Conservation (phyloP, 2,329 filamentous ascomycete species). For the Trichoderma koningiopsis region DNA sequence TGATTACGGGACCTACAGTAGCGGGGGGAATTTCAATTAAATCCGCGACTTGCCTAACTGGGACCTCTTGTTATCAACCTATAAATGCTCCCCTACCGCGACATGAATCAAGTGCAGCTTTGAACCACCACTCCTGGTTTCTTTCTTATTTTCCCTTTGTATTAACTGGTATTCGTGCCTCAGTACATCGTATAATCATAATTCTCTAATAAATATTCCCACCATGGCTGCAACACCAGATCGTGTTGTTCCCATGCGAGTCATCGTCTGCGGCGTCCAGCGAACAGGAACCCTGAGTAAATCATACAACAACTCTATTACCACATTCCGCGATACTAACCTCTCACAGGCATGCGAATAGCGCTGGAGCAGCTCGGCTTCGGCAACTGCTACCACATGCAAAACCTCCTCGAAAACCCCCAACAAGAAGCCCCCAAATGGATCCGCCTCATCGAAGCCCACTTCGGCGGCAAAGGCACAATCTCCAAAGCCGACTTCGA, state of each 20-base stretch:
- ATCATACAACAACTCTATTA: not conserved
- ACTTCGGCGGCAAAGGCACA: slow-evolving; percentile 36
- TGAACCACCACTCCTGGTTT: not conserved
- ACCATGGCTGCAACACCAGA: slow-evolving; percentile 25
- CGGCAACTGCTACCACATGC: slow-evolving; percentile 44
- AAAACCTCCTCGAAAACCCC: slow-evolving; percentile 35
- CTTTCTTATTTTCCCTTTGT: not conserved
- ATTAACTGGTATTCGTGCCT: not conserved
- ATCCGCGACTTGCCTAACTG: not conserved
- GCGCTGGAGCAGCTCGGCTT: slow-evolving; percentile 42
- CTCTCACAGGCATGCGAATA: slow-evolving; percentile 37
- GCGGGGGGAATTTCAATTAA: not conserved
- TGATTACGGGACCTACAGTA: no score
- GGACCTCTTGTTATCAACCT: not conserved
- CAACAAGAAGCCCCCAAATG: slow-evolving; percentile 34
- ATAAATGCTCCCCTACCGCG: not conserved
- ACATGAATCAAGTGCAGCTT: not conserved
- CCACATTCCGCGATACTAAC: not conserved
- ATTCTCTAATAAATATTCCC: slow-evolving; percentile 7
- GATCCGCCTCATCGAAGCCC: slow-evolving; percentile 39
- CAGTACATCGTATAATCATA: not conserved
- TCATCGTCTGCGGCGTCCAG: slow-evolving; percentile 45
- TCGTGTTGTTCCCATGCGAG: slow-evolving; percentile 43
- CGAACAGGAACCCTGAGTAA: slow-evolving; percentile 45
- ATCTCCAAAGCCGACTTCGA: slow-evolving; percentile 49